These are phyloP conservation scores for Eutrema japonicum DNA, from an alignment of 345 rosid species.

Conservation along the genomic window DNA sequence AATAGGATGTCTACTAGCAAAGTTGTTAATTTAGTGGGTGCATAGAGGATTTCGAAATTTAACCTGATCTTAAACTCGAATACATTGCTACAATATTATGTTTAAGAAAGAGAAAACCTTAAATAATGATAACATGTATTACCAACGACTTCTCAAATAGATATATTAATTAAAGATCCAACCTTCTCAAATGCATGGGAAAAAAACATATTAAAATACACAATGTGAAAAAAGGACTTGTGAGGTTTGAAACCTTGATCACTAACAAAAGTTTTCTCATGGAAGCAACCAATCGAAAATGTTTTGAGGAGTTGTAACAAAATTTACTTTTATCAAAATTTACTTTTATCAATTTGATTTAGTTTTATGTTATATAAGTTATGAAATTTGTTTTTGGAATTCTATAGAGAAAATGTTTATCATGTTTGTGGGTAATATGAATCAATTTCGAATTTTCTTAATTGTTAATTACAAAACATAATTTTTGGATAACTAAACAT, in stretches of 20 bases:
- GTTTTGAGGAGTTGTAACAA: too few species aligned
- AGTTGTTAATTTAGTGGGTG: background rate
- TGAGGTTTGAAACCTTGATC: background rate
- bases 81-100: too few species aligned
- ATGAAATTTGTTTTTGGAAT: too few species aligned
- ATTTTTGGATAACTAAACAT: too few species aligned
- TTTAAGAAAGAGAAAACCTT: background rate
- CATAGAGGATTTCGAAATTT: background rate
- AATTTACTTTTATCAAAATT: too few species aligned
- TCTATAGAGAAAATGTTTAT: too few species aligned
- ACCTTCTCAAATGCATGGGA: background rate
- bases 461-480: too few species aligned
- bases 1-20: too few species aligned
- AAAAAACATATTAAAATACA: background rate
- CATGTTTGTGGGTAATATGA: too few species aligned
- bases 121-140: slow-evolving; percentile 1
- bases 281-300: slow-evolving; percentile 14
- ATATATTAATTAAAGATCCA: background rate
- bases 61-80: background rate
- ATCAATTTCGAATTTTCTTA: too few species aligned
- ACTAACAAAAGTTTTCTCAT: slow-evolving; percentile 21
- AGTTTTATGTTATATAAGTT: too few species aligned
- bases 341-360: too few species aligned
- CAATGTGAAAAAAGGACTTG: background rate
- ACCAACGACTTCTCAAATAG: slow-evolving; percentile 3